Evolutionary conservation across 148 eudicot genomes (phyloP).

Genomic region (Arctostaphylos glauca): DNA sequence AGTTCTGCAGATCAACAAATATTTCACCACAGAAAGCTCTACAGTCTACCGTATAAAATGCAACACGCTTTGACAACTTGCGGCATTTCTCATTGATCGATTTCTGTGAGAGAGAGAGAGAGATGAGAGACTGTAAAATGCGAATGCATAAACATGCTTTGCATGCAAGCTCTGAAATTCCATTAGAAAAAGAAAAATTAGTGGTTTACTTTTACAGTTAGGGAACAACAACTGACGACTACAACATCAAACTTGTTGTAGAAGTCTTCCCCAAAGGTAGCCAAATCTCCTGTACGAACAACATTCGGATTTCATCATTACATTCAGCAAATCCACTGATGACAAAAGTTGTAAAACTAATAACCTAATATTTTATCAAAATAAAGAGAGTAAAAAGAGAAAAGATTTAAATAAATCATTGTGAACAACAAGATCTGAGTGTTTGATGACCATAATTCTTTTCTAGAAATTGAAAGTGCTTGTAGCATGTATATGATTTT

Average conservation of each 20-base stretch:
- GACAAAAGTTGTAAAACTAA: background rate
- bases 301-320: background rate
- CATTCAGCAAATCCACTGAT: background rate
- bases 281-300: conserved; percentile 56
- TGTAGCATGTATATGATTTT: background rate
- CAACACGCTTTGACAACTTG: conserved; percentile 68
- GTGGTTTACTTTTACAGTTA: conserved; percentile 54
- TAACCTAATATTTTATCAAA: background rate
- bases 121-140: background rate
- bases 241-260: conserved; percentile 80
- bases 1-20: conserved; percentile 82
- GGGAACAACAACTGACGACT: conserved; percentile 70
- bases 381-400: background rate
- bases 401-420: background rate
- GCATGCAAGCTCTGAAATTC: background rate
- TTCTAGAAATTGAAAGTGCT: background rate
- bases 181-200: background rate
- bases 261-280: conserved; percentile 55
- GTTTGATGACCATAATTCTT: background rate
- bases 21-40: conserved; percentile 93
- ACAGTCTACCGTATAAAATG: conserved; percentile 87
- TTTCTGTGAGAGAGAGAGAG: conserved; percentile 38
- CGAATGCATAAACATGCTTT: background rate
- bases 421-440: background rate
- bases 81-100: conserved; percentile 78